Base-by-base conservation (phyloP, 2,329 filamentous ascomycete genomes). In the Pestalotiopsis sp. region DNA sequence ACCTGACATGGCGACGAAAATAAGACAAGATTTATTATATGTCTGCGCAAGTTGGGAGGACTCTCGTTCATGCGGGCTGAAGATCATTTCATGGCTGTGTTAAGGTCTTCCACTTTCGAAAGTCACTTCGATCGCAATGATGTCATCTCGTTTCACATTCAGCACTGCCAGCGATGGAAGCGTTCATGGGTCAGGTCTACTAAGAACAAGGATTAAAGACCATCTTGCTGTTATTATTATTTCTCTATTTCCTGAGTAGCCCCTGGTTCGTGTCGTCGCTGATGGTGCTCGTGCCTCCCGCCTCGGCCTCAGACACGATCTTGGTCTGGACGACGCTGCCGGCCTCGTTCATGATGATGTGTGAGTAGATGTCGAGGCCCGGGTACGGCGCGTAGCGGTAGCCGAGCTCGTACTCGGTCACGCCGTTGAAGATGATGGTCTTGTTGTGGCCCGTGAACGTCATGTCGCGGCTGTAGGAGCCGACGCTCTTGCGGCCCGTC, bases 371-470 rank as follows among this genome's bases (percentile, higher is more conserved):
- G 76, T 83, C 78, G 74, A 84, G 69, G 39, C 87, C 82, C 9
- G 77, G 76, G 71, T 85, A 88, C 0, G 87, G 87, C 73, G 79
- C 77, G 72, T 89, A 89, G 38, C 84, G 74, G 74, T 88, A 89
- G 73, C 86, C 83, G 72, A 86, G 75, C 76, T 88, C 86, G 71
- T 80, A 83, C 68, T 85, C 84, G 61, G 80, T 76, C 65, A 75
- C 77, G 2, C 84, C 85, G 71, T 86, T 81, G 27, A 80, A 75
- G 14, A 78, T 76, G 61, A 84, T 79, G 20, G 81, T 82, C 70
- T 83, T 80, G 76, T 87, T 85, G 72, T 84, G 85, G 4, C 87
- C 86, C 52, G 82, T 88, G 74, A 87, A 88, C 11, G 77, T 80
- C 87, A 89, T 89, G 73, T 86, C 83, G 59, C 75, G 79, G 66